Conservation (phyloP, 441 rosid genomes). For the Metrosideros polymorpha region DNA sequence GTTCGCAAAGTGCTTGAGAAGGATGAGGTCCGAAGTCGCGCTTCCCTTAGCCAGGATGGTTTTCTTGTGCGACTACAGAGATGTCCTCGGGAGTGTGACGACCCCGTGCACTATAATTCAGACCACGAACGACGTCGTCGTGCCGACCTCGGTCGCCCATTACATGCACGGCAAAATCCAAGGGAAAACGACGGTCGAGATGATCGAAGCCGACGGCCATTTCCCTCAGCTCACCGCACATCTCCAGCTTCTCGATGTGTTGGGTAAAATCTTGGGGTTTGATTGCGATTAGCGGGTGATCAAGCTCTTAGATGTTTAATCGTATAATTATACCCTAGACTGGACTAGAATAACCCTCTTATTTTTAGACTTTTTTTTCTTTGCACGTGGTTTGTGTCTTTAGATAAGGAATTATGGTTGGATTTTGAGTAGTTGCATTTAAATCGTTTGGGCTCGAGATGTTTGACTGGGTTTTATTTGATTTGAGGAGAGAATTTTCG, state of each 20-base stretch:
- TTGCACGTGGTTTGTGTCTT: background rate
- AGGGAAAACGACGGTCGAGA: slow-evolving; percentile 41
- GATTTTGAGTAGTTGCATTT: background rate
- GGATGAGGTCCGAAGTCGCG: slow-evolving; percentile 55
- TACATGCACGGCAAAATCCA: slow-evolving; percentile 53
- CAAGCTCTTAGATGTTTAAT: background rate
- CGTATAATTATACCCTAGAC: background rate
- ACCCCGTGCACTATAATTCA: slow-evolving; percentile 64
- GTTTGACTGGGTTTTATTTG: background rate
- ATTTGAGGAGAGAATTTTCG: background rate
- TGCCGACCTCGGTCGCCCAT: slow-evolving; percentile 52
- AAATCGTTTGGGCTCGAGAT: background rate
- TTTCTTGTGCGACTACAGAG: slow-evolving; percentile 57
- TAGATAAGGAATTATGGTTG: background rate
- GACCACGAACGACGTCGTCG: slow-evolving; percentile 37
- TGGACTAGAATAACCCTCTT: background rate
- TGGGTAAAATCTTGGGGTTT: slow-evolving; percentile 2
- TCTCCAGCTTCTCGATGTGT: background rate
- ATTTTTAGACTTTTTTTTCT: background rate
- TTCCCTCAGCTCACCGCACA: slow-evolving; percentile 67
- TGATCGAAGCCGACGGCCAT: slow-evolving; percentile 38
- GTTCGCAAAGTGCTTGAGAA: slow-evolving; percentile 19
- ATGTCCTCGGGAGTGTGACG: slow-evolving; percentile 31
- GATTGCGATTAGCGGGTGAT: background rate
- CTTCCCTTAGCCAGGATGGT: slow-evolving; percentile 49